Evolutionary conservation across 345 rosid species (phyloP).

Genomic region (Atalantia buxifolia): DNA sequence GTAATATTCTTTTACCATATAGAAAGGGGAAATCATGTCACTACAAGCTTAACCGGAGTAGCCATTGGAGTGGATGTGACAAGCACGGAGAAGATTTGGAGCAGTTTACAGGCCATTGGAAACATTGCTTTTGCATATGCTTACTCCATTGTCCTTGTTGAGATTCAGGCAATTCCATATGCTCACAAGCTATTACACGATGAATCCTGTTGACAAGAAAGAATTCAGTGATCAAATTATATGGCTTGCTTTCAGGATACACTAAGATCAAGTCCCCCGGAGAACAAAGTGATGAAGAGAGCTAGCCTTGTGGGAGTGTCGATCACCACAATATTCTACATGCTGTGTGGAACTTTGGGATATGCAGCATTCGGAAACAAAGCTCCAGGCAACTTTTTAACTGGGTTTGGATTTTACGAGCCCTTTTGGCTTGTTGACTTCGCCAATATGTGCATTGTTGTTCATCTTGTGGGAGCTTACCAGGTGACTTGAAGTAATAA

Average conservation of each 20-base stretch:
- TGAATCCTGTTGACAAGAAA: neutral
- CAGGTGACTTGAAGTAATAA: conserved; percentile 42
- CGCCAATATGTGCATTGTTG: conserved; percentile 72
- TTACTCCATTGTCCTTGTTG: conserved; percentile 65
- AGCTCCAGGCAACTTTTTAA: conserved; percentile 84
- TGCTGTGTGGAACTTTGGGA: conserved; percentile 71
- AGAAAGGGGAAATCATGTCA: conserved; percentile 35
- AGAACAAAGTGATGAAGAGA: conserved; percentile 60
- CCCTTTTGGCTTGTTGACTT: conserved; percentile 84
- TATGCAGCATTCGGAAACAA: conserved; percentile 85
- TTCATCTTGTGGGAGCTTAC: conserved; percentile 82
- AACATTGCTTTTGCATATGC: conserved; percentile 85
- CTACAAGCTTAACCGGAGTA: conserved; percentile 53
- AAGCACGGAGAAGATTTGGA: conserved; percentile 72
- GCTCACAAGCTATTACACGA: neutral
- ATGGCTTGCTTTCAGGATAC: conserved; percentile 41
- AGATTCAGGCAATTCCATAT: conserved; percentile 63
- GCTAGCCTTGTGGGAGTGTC: conserved; percentile 50
- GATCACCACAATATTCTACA: conserved; percentile 67
- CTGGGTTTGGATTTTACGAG: conserved; percentile 83
- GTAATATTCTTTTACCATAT: neutral
- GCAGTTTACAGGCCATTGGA: conserved; percentile 64
- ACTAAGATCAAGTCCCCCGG: conserved; percentile 53
- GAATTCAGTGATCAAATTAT: neutral
- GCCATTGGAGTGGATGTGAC: conserved; percentile 63